phyloP scores from a whole-genome alignment of 306 rosid species.

The Lathyrus tuberosus region DNA sequence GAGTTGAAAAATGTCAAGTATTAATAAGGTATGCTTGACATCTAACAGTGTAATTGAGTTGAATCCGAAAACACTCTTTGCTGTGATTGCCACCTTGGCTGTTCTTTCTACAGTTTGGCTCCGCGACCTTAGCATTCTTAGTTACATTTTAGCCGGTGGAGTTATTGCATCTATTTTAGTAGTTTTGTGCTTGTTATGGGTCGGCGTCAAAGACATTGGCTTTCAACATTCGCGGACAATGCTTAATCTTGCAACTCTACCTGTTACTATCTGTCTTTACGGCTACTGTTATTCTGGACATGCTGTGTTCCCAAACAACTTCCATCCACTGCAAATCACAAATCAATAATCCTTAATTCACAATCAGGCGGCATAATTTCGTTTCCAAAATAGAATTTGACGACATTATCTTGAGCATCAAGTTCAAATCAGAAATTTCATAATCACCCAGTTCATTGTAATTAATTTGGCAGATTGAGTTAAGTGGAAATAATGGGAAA shows the following conservation, averaged over 20 bases:
- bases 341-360: too few relatives aligned
- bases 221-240: constrained; percentile 69
- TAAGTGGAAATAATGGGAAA: too few relatives aligned
- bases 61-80: constrained; percentile 66
- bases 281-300: constrained; percentile 99
- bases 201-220: constrained; percentile 75
- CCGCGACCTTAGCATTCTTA: constrained; percentile 86
- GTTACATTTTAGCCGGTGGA: constrained; percentile 96
- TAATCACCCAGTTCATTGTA: too few relatives aligned
- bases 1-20: too few relatives aligned
- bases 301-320: constrained; percentile 95
- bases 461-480: too few relatives aligned
- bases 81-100: constrained; percentile 73
- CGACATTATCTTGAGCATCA: too few relatives aligned
- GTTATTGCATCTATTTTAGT: constrained; percentile 84
- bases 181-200: constrained; percentile 75
- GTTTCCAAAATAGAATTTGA: too few relatives aligned
- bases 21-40: too few relatives aligned
- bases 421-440: too few relatives aligned
- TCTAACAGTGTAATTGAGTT: constrained; percentile 57
- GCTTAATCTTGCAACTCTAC: constrained; percentile 73
- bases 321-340: too few relatives aligned
- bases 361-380: too few relatives aligned
- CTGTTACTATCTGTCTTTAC: constrained; percentile 93
- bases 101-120: constrained; percentile 98